phyloP scores from a whole-genome alignment of 116 monocot species.

The Posidonia oceanica region DNA sequence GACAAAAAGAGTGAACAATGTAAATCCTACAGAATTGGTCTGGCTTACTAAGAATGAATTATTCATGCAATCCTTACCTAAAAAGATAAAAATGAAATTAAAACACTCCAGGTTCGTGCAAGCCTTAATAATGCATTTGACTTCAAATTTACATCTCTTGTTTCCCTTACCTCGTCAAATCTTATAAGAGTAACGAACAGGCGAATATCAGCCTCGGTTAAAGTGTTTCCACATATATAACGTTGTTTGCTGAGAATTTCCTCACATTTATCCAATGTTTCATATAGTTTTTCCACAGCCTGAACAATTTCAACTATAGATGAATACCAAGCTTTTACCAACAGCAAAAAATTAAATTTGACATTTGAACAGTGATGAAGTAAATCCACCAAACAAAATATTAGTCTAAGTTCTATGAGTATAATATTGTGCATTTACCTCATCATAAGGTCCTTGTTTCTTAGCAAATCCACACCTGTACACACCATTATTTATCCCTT shows the following conservation, averaged over 20 bases:
- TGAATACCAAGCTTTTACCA: not conserved
- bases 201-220: conserved; percentile 84
- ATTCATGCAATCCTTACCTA: too few species aligned
- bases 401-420: not conserved
- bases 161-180: conserved; percentile 74
- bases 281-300: conserved; percentile 60
- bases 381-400: not conserved
- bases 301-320: conserved; percentile 2
- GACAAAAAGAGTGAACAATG: too few species aligned
- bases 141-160: not conserved
- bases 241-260: conserved; percentile 70
- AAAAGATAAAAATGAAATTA: too few species aligned
- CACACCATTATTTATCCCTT: conserved; percentile 85
- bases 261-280: conserved; percentile 66
- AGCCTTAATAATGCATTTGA: too few species aligned
- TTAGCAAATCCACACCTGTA: conserved; percentile 90
- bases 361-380: not conserved
- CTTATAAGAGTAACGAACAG: conserved; percentile 81
- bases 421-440: conserved; percentile 27
- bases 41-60: too few species aligned
- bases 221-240: conserved; percentile 54
- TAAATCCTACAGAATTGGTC: too few species aligned
- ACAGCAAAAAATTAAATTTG: not conserved
- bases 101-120: too few species aligned
- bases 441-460: conserved; percentile 85